Evolutionary conservation across 352 stramenopile genomes (phyloP).

Genomic region (Pythium folliculosum): DNA sequence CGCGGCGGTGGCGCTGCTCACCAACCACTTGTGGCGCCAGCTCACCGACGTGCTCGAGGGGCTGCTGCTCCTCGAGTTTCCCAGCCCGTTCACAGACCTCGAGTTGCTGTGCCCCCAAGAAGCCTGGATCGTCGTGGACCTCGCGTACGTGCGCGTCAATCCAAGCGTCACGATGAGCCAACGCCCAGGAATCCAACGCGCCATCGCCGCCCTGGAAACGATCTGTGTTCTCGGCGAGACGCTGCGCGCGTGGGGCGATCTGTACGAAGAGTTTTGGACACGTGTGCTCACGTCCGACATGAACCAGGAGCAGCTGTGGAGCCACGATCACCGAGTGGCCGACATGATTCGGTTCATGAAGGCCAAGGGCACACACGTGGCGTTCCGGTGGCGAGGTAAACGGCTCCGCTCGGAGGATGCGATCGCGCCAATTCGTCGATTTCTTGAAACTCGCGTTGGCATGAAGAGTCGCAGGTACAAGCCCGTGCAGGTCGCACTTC

Average conservation of each 20-base stretch:
- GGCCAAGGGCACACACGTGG: background rate
- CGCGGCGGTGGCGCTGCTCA: background rate
- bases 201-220: background rate
- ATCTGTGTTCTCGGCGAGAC: background rate
- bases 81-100: background rate
- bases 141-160: background rate
- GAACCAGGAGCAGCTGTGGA: background rate
- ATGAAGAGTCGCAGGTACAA: background rate
- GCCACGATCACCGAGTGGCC: background rate
- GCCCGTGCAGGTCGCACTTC: background rate
- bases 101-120: background rate
- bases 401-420: background rate
- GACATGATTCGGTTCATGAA: background rate
- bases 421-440: background rate
- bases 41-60: background rate
- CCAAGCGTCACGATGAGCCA: background rate
- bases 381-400: background rate
- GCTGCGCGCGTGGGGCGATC: slow-evolving; percentile 3
- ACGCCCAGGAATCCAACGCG: background rate
- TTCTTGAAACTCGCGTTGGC: background rate
- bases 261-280: background rate
- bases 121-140: slow-evolving; percentile 1
- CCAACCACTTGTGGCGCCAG: background rate
- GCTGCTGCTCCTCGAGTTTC: background rate
- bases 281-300: slow-evolving; percentile 3